Base-by-base conservation (phyloP, 352 stramenopile genomes). In the Globisporangium canariense region DNA sequence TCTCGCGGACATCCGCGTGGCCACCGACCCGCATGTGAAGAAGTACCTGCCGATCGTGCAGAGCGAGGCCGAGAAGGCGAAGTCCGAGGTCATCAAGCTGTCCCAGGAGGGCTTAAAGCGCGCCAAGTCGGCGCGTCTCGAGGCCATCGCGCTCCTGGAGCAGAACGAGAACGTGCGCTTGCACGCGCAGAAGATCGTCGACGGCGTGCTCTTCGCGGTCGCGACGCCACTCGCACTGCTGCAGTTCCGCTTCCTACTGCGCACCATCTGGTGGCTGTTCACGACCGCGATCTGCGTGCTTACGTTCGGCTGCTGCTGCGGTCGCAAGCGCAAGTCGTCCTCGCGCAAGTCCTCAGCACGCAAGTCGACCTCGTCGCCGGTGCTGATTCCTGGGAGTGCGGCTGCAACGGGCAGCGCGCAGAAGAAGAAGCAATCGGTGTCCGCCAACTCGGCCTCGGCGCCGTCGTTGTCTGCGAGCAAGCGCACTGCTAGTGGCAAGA, bases 141-240 rank as follows among this genome's bases (percentile, higher is more conserved):
- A 89, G 9, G 77, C 82, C 4, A 89, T 91, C 34, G 59, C 66
- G 30, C 50, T 86, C 28, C 70, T 93, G 52, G 66, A 83, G 67
- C 74, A 89, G 64, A 89, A 88, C 57, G 72, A 86, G 11, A 52
- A 82, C 49, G 73, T 91, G 22, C 77, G 78, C 1, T 59, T 67
- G 18, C 73, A 90, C 69, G 82, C 84, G 16, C 82, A 88, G 64
- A 82, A 78, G 64, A 85, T 91, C 49, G 76, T 93, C 9, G 84
- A 93, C 49, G 69, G 72, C 6, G 71, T 81, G 57, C 68, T 93
- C 20, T 47, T 83, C 6, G 52, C 79, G 20, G 53, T 93, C 55
- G 66, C 74, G 0, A 60, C 81, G 3, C 82, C 84, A 47, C 57
- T 91, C 25, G 76, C 74, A 63, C 65, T 82, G 28, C 54, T 91